These are phyloP conservation scores for Bipolaris cookei DNA, from an alignment of 2,329 filamentous ascomycete genomes.

Conservation along the genomic window DNA sequence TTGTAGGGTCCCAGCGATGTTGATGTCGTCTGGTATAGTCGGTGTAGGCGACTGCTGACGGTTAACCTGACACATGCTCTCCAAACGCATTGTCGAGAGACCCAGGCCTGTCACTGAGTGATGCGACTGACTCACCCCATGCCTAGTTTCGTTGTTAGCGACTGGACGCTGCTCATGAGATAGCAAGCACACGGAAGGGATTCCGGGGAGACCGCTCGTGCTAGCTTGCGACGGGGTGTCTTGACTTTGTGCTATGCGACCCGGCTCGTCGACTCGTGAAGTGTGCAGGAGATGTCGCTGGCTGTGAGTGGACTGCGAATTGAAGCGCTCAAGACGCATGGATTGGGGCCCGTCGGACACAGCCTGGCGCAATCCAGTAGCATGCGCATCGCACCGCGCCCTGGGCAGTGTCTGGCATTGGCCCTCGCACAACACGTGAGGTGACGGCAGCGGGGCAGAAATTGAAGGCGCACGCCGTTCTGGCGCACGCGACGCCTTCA, in stretches of 20 bases:
- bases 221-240: constrained; percentile 40
- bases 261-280: constrained; percentile 28
- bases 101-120: constrained; percentile 40
- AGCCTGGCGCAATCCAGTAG: constrained; percentile 10
- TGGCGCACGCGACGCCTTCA: constrained; percentile 32
- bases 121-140: constrained; percentile 29
- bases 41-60: constrained; percentile 40
- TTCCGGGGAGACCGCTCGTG: constrained; percentile 43
- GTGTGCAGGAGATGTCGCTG: constrained; percentile 24
- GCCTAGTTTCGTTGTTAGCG: constrained; percentile 31
- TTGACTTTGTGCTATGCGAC: constrained; percentile 29
- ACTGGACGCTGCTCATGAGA: constrained; percentile 43
- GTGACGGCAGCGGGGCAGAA: constrained; percentile 11
- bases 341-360: constrained; percentile 4
- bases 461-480: constrained; percentile 21
- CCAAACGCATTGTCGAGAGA: constrained; percentile 42
- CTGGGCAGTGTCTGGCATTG: constrained; percentile 21
- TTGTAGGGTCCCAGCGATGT: constrained; percentile 19
- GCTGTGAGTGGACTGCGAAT: constrained; percentile 17
- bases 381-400: constrained; percentile 24
- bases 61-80: constrained; percentile 29
- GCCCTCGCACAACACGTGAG: constrained; percentile 22
- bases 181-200: constrained; percentile 49
- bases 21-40: constrained; percentile 39
- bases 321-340: constrained; percentile 13